A percentile compares a stretch with the other conserved stretches of the same genome.
Evolutionary conservation across 106 monocot genomes (phyloP).

Genomic region (Triglochin maritima): DNA sequence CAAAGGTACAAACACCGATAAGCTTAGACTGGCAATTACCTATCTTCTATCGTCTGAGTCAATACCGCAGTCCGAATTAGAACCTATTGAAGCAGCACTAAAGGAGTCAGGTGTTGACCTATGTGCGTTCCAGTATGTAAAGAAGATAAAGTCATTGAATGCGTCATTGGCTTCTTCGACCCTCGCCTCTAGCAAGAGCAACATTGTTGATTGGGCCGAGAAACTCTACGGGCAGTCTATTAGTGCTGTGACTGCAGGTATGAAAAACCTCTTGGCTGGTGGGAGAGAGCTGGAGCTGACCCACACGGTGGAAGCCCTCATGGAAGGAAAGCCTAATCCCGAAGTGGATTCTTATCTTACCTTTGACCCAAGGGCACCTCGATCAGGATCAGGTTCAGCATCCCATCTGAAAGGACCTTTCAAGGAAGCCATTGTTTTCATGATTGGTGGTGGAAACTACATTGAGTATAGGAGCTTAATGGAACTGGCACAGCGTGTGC

Average conservation of each 20-base stretch:
- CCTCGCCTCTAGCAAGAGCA: slow-evolving; percentile 57
- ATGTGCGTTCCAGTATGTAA: slow-evolving; percentile 81
- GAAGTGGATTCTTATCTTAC: slow-evolving; percentile 75
- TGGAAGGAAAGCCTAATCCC: slow-evolving; percentile 92
- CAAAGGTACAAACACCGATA: slow-evolving; percentile 74
- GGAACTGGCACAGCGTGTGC: slow-evolving; percentile 63
- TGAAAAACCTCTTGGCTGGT: slow-evolving; percentile 86
- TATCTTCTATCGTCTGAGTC: slow-evolving; percentile 82
- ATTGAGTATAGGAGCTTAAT: slow-evolving; percentile 84
- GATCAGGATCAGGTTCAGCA: slow-evolving; percentile 29
- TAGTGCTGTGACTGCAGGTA: slow-evolving; percentile 84
- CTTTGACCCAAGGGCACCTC: slow-evolving; percentile 79
- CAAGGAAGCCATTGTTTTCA: slow-evolving; percentile 91
- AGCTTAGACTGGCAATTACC: slow-evolving; percentile 71
- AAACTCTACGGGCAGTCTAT: slow-evolving; percentile 92
- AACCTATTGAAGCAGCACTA: slow-evolving; percentile 61
- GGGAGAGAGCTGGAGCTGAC: slow-evolving; percentile 75
- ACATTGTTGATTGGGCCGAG: slow-evolving; percentile 97
- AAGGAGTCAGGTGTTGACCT: slow-evolving; percentile 71
- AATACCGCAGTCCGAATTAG: slow-evolving; percentile 65
- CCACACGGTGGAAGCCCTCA: slow-evolving; percentile 78
- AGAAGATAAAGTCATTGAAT: slow-evolving; percentile 85
- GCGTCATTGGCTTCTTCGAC: slow-evolving; percentile 49
- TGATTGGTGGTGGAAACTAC: slow-evolving; percentile 97
- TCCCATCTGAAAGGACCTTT: slow-evolving; percentile 75